A percentile compares a stretch with the other conserved stretches of the same genome.
phyloP scores from a whole-genome alignment of 2,329 filamentous ascomycete species.

The Stenocarpella maydis region DNA sequence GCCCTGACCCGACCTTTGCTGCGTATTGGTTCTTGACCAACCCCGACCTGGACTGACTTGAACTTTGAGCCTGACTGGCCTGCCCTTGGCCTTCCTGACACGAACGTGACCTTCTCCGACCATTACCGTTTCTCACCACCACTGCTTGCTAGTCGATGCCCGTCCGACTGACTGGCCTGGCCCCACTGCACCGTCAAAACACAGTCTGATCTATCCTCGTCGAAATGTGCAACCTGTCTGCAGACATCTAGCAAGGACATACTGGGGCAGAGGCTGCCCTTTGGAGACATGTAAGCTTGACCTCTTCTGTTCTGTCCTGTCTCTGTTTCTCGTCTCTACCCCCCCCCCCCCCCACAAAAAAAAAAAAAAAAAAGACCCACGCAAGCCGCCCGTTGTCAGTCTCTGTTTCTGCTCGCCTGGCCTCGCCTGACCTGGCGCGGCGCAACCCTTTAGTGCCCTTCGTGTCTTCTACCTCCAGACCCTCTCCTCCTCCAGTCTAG shows the following conservation, averaged over 20 bases:
- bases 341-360: slow-evolving; percentile 9
- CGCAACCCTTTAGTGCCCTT: slow-evolving; percentile 15
- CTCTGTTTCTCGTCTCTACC: not conserved
- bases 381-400: slow-evolving; percentile 20
- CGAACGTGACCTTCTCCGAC: slow-evolving; percentile 1
- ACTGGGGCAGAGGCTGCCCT: slow-evolving; percentile 30
- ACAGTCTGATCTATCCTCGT: slow-evolving; percentile 5
- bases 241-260: slow-evolving; percentile 31
- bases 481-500: not conserved
- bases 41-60: not conserved
- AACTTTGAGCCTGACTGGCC: not conserved
- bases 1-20: not conserved
- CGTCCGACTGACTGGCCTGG: slow-evolving; percentile 9
- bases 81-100: not conserved
- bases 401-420: slow-evolving; percentile 23
- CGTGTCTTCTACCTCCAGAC: not conserved
- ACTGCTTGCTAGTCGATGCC: not conserved
- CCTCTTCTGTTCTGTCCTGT: slow-evolving; percentile 27
- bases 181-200: slow-evolving; percentile 23
- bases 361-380: slow-evolving; percentile 7
- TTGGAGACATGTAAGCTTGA: slow-evolving; percentile 31
- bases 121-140: not conserved
- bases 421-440: slow-evolving; percentile 11
- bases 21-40: too few relatives aligned
- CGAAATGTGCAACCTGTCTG: slow-evolving; percentile 32